A percentile compares a stretch with the other conserved stretches of the same genome.
Conservation (phyloP, 225 moss, liverwort and hornwort genomes). For the Rhytidiadelphus loreus region DNA sequence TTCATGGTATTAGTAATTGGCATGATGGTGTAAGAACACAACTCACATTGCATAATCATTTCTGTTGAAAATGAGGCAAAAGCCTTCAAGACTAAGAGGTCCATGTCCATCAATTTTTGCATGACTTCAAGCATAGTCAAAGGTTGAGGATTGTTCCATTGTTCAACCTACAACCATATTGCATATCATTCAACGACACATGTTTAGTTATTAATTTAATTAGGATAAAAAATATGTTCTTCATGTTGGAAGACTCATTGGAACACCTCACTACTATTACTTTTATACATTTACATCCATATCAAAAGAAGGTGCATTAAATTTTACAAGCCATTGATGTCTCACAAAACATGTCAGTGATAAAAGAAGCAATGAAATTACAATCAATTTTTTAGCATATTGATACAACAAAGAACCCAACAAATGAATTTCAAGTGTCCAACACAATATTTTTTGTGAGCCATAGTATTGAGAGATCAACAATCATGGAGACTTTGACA, state of each 20-base stretch:
- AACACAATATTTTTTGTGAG: too few species aligned
- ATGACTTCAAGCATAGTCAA: neutral
- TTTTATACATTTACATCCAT: neutral
- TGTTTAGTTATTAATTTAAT: neutral
- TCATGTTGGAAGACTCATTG: neutral
- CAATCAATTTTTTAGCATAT: too few species aligned
- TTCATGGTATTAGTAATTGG: neutral
- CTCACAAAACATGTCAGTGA: neutral
- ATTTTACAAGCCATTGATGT: neutral
- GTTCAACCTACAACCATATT: neutral
- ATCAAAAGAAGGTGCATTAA: neutral
- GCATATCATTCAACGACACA: neutral
- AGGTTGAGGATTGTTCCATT: neutral
- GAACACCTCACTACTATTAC: neutral
- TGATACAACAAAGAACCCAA: too few species aligned
- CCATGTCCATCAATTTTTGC: neutral
- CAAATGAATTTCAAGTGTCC: too few species aligned
- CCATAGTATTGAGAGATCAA: too few species aligned
- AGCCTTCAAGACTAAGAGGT: neutral
- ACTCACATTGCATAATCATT: neutral
- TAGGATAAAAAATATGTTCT: too few species aligned
- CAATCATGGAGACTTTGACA: too few species aligned
- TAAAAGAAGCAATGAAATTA: too few species aligned
- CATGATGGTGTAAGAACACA: neutral
- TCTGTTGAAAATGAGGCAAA: neutral